Evolutionary conservation across 345 rosid species (phyloP), one percentile per base, ranked within the genome.

Genomic region (Gossypium rotundifolium): DNA sequence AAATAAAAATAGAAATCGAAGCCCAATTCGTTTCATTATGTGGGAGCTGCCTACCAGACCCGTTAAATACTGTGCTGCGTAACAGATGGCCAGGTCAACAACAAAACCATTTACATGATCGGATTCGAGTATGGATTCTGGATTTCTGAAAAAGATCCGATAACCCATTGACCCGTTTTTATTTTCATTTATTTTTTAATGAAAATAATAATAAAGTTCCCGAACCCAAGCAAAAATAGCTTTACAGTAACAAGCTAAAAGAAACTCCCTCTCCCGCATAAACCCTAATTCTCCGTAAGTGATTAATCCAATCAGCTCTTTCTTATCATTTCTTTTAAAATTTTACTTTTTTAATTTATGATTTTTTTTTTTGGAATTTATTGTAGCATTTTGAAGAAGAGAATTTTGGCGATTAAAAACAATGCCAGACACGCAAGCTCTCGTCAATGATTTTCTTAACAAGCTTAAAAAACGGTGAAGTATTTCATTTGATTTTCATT

Each of bases 391-490:
- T 61, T 69, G 80, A 48, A 14, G 63, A 83, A 81, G 84, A 78
- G 75, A 79, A 54, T 69, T 72, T 53, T 33, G 74, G 70, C 17
- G 73, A 58, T 29, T 33, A 11, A 48, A 20, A 49, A 20, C 74
- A 2, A 96, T 96, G 98, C 97, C 98, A 58, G 98, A 91, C 83
- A 88, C 87, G 45, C 94, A 96, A 75, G 80, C 89, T 42, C 85
- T 84, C 48, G 96, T 93, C 73, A 78, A 80, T 67, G 97, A 93
- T 9, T 96, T 91, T 72, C 80, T 89, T 52, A 87, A 84, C 88
- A 93, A 93, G 90, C 93, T 96, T 46, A 87, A 84, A 67, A 96
- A 89, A 75, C 96, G 97, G 99, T 93, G 59, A 61, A 40, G 14
- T 10, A 4, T 59, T 52, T 53, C 29, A 1, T 16, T 16, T 22